A percentile compares a stretch with the other conserved stretches of the same genome.
These are phyloP conservation scores for Tulasnella sp. DNA, from an alignment of 768 basidiomycete genomes.

Conservation along the genomic window DNA sequence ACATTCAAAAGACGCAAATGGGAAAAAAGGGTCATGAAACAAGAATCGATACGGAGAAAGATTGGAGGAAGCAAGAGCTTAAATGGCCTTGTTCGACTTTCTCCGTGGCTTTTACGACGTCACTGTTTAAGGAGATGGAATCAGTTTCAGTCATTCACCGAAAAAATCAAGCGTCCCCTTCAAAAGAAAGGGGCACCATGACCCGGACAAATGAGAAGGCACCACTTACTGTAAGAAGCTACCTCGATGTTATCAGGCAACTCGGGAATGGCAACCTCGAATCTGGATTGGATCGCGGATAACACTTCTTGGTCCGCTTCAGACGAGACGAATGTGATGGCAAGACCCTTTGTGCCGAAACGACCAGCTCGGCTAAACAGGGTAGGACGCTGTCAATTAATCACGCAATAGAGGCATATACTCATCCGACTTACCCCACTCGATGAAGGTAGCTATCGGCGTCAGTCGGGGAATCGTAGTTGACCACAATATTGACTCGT, in stretches of 20 bases:
- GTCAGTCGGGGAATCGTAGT: slow-evolving; percentile 95
- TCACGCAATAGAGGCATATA: neutral
- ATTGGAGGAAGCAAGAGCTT: too few species aligned
- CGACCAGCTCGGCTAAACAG: slow-evolving; percentile 82
- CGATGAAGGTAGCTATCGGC: slow-evolving; percentile 98
- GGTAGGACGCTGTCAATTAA: slow-evolving; percentile 2
- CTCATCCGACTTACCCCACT: slow-evolving; percentile 53
- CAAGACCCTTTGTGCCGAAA: slow-evolving; percentile 98
- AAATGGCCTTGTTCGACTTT: too few species aligned
- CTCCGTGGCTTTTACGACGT: slow-evolving; percentile 12
- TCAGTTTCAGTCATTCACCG: neutral
- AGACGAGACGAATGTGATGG: slow-evolving; percentile 89
- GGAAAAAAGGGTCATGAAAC: neutral
- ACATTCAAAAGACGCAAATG: too few species aligned
- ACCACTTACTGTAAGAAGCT: slow-evolving; percentile 82
- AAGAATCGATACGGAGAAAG: neutral
- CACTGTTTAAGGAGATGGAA: neutral
- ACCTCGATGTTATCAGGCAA: slow-evolving; percentile 89
- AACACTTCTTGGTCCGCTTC: slow-evolving; percentile 91
- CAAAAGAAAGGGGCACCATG: too few species aligned
- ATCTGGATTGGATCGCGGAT: slow-evolving; percentile 85
- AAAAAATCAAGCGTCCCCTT: too few species aligned
- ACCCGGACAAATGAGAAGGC: neutral
- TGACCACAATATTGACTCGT: slow-evolving; percentile 98
- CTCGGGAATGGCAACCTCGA: slow-evolving; percentile 94